These are phyloP conservation scores for Parastagonospora avenae DNA, from an alignment of 2,329 filamentous ascomycete species.

Conservation along the genomic window DNA sequence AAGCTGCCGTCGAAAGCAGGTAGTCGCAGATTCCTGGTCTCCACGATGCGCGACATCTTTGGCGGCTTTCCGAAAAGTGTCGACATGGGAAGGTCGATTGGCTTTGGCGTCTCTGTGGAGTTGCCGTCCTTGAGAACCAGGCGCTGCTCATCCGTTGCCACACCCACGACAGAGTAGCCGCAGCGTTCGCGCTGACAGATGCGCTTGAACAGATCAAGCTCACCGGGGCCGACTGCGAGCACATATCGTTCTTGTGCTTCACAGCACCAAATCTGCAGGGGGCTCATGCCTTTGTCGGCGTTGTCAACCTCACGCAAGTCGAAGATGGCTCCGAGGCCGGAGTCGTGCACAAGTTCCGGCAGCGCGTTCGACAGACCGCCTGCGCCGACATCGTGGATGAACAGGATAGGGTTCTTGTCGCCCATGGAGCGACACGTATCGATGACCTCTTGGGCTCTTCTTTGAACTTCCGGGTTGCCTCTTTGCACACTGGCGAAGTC, in stretches of 20 bases:
- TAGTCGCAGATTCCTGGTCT: slow-evolving; percentile 70
- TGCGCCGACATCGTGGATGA: slow-evolving; percentile 97
- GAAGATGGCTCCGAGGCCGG: slow-evolving; percentile 86
- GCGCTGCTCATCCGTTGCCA: slow-evolving; percentile 72
- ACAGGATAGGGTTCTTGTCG: slow-evolving; percentile 83
- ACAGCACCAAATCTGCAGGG: slow-evolving; percentile 96
- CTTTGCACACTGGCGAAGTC: slow-evolving; percentile 98
- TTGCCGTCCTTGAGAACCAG: slow-evolving; percentile 84
- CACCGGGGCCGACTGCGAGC: slow-evolving; percentile 79
- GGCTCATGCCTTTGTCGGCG: slow-evolving; percentile 89
- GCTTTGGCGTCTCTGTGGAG: slow-evolving; percentile 72
- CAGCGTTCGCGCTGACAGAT: slow-evolving; percentile 83
- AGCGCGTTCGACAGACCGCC: slow-evolving; percentile 85
- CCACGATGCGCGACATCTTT: slow-evolving; percentile 77
- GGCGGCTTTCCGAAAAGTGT: slow-evolving; percentile 86
- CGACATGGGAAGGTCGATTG: slow-evolving; percentile 88
- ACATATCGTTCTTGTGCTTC: slow-evolving; percentile 98
- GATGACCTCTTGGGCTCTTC: slow-evolving; percentile 96
- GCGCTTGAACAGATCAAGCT: slow-evolving; percentile 73
- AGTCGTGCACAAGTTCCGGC: slow-evolving; percentile 89
- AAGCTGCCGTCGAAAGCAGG: slow-evolving; percentile 77
- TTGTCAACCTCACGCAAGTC: slow-evolving; percentile 94
- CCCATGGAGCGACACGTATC: slow-evolving; percentile 89
- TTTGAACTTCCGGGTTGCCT: slow-evolving; percentile 95
- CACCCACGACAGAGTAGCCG: slow-evolving; percentile 89